Evolutionary conservation across 202 grass and related monocot genomes (phyloP), one percentile per base, ranked within the genome.

Genomic region (Zizania palustris): DNA sequence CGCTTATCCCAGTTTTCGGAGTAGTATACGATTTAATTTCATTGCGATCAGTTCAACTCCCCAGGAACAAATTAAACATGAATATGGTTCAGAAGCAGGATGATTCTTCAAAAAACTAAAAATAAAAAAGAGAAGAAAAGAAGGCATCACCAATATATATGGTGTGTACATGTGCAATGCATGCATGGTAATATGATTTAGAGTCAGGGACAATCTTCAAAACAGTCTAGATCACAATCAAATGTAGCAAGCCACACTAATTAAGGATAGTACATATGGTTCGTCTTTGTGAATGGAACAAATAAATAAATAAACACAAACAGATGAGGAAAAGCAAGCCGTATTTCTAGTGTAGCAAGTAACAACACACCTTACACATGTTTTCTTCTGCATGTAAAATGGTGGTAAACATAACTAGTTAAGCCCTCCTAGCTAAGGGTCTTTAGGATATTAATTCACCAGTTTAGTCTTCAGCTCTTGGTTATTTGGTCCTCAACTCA

Each of bases 301-400:
- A 64, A 82, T 56, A 73, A 33, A 60, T 11, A 48, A 7, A 60
- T 39, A 48, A 53, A 20, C 60, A 73, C 14, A 4, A 73, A 73
- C 22, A 57, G 45, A 72, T 51, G n/a, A 81, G n/a, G n/a, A n/a
- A n/a, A n/a, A 73, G 65, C 69, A 73, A 55, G 57, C 34, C 41
- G 69, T 44, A 55, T 55, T 55, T 11, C 60, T 56, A 65, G 65
- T 65, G n/a, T 20, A 55, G 55, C 16, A 65, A 65, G n/a, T 20
- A 55, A 65, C 16, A 65, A 65, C 45, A 45, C 77, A 42, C n/a
- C 22, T 54, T 63, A 65, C 45, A 45, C 77, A 42, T 11, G 22
- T 54, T 63, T 45, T 56, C 46, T 44, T 73, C 67, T 82, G 60
- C 58, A 73, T 60, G 38, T 73, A 65, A 73, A 65, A 64, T 56